Evolutionary conservation across 345 rosid species (phyloP).

Genomic region (Salix exigua): DNA sequence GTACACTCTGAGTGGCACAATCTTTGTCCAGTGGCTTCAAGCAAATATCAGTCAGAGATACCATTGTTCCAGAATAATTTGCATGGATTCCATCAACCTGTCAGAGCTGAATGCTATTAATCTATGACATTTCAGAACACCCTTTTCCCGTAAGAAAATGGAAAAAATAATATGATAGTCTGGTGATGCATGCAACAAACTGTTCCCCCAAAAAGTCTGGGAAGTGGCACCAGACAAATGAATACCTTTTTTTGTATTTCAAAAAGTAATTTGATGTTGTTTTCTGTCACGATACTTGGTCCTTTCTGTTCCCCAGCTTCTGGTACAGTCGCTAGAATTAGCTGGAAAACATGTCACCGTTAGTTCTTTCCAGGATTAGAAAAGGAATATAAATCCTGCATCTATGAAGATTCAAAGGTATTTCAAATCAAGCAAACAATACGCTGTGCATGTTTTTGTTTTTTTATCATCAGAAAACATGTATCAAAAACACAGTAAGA

Average conservation of each 20-base stretch:
- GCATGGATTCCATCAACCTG: conserved; percentile 84
- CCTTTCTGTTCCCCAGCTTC: conserved; percentile 38
- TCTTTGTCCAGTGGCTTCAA: conserved; percentile 92
- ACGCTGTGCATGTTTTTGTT: not conserved
- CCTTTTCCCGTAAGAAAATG: not conserved
- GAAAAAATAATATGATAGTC: not conserved
- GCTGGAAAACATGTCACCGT: conserved; percentile 44
- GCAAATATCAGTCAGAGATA: conserved; percentile 88
- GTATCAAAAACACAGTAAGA: not conserved
- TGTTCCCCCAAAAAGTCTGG: not conserved
- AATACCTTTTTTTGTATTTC: conserved; percentile 89
- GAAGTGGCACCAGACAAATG: conserved; percentile 6
- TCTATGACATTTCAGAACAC: conserved; percentile 8
- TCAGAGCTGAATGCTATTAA: conserved; percentile 17
- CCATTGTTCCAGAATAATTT: conserved; percentile 71
- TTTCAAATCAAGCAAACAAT: not conserved
- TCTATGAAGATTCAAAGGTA: not conserved
- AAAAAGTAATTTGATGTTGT: conserved; percentile 82
- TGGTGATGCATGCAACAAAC: conserved; percentile 1
- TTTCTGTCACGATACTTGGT: conserved; percentile 77
- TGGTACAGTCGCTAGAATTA: conserved; percentile 77
- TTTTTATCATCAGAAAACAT: not conserved
- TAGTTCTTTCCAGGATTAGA: conserved; percentile 13
- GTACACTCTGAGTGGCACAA: conserved; percentile 90
- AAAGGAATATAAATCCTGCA: not conserved